A percentile compares a stretch with the other conserved stretches of the same genome.
Evolutionary conservation across 306 rosid species (phyloP).

Genomic region (Corylus americana): DNA sequence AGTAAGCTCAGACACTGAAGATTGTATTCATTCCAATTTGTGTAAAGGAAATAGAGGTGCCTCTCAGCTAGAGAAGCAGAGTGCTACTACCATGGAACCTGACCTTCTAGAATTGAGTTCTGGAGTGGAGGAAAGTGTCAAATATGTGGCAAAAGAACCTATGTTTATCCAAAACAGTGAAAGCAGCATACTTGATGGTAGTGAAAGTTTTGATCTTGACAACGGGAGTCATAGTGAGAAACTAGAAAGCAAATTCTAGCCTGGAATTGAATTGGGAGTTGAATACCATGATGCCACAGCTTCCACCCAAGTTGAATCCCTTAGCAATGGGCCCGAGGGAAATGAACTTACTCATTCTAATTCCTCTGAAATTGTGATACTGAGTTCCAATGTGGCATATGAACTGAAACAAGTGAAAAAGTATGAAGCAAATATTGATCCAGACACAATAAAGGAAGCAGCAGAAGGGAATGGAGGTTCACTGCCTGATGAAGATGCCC

Average conservation of each 20-base stretch:
- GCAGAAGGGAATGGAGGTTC: constrained; percentile 19
- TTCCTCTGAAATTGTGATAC: constrained; percentile 17
- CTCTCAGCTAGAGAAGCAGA: constrained; percentile 15
- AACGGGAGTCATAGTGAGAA: constrained; percentile 28
- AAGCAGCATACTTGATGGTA: constrained; percentile 22
- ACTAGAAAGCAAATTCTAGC: constrained; percentile 17
- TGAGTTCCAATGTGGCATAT: constrained; percentile 18
- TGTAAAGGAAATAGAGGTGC: not conserved
- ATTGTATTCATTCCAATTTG: not conserved
- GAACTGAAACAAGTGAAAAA: not conserved
- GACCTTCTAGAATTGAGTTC: not conserved
- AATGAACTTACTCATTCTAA: constrained; percentile 20
- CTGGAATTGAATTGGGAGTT: constrained; percentile 12
- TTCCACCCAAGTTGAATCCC: constrained; percentile 31
- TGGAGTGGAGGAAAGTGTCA: constrained; percentile 3
- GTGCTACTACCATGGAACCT: constrained; percentile 27
- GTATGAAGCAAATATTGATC: constrained; percentile 24
- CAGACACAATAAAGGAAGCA: constrained; percentile 17
- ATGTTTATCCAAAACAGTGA: constrained; percentile 12
- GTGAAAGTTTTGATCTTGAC: constrained; percentile 6
- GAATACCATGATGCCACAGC: constrained; percentile 15
- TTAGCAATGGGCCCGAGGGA: constrained; percentile 25
- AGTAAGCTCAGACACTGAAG: constrained; percentile 18
- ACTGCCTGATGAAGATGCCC: constrained; percentile 28
- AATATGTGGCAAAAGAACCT: constrained; percentile 20